Evolutionary conservation across 768 basidiomycete genomes (phyloP).

Genomic region (Fibroporia radiculosa): DNA sequence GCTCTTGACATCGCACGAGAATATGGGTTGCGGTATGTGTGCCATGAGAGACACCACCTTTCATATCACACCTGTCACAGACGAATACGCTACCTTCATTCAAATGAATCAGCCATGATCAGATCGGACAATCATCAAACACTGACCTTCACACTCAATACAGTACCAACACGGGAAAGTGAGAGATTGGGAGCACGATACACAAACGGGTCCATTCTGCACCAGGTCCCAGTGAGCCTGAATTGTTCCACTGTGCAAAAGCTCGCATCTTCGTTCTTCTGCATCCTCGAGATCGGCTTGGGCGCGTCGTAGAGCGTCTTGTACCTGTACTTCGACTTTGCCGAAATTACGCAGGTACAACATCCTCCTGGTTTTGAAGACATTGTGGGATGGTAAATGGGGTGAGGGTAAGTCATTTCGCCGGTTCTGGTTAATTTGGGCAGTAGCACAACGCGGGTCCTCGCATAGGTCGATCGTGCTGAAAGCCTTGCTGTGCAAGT

Average conservation of each 20-base stretch:
- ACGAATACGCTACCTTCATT: slow-evolving; percentile 16
- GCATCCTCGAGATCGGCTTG: slow-evolving; percentile 5
- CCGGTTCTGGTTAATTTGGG: slow-evolving; percentile 5
- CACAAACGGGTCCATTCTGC: slow-evolving; percentile 13
- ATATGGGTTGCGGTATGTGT: background rate
- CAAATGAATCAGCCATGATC: background rate
- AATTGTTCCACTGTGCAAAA: background rate
- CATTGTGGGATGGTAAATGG: slow-evolving; percentile 24
- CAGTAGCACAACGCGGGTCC: slow-evolving; percentile 15
- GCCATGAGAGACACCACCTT: background rate
- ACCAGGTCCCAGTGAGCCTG: background rate
- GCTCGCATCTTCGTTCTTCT: background rate
- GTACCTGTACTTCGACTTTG: slow-evolving; percentile 16
- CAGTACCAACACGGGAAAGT: slow-evolving; percentile 26
- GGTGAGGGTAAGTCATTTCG: slow-evolving; percentile 10
- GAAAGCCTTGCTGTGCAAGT: slow-evolving; percentile 1
- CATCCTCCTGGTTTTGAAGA: slow-evolving; percentile 22
- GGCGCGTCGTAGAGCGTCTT: slow-evolving; percentile 14
- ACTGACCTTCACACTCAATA: slow-evolving; percentile 17
- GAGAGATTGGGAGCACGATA: slow-evolving; percentile 14
- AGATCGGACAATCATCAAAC: background rate
- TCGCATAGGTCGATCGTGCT: slow-evolving; percentile 25
- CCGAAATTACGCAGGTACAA: slow-evolving; percentile 11
- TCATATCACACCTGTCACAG: slow-evolving; percentile 17
- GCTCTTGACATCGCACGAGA: background rate